Evolutionary conservation across 2,329 filamentous ascomycete genomes (phyloP), one percentile per base, ranked within the genome.

Genomic region (Aspergillus sp.): DNA sequence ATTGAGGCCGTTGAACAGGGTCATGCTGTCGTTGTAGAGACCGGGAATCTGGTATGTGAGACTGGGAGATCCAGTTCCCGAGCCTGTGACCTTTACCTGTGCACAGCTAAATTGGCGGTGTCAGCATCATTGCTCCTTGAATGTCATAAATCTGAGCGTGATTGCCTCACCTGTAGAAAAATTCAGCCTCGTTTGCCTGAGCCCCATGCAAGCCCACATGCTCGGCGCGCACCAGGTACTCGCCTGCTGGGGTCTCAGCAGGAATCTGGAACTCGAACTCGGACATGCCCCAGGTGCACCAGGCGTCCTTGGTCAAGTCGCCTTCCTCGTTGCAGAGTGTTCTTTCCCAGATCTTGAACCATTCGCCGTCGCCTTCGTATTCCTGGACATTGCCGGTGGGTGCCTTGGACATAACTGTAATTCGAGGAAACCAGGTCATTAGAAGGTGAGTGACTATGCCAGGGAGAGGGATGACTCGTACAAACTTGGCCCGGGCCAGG

Each of bases 201-300:
- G 81, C 80, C 52, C 68, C 71, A 68, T 83, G 81, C 8, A 83
- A 74, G 3, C 75, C 81, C 57, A 83, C 78, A 61, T 83, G 80
- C 69, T 83, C 81, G 17, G 79, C 77, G 13, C 81, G 77, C 4
- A 83, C 68, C 25, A 83, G 76, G 64, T 83, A 83, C 61, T 82
- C 79, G 56, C 81, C 81, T n/a, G 80, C 68, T 0, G 76, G 73
- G 58, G 77, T 81, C 8, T 48, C 27, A 39, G 66, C 65, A 11
- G 81, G 81, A 51, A 83, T 77, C 39, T 70, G 74, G 39, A 82
- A 77, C 21, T 67, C 65, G 7, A 64, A 57, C 7, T 57, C 48
- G 13, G 52, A 44, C 58, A 52, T 53, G 32, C 58, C 59, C 1
- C 27, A 66, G 8, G 64, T 19, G 36, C 64, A 66, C 64, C 64